These are phyloP conservation scores for Hypoxylon sp. DNA, from an alignment of 2,329 filamentous ascomycete genomes.

Conservation along the genomic window DNA sequence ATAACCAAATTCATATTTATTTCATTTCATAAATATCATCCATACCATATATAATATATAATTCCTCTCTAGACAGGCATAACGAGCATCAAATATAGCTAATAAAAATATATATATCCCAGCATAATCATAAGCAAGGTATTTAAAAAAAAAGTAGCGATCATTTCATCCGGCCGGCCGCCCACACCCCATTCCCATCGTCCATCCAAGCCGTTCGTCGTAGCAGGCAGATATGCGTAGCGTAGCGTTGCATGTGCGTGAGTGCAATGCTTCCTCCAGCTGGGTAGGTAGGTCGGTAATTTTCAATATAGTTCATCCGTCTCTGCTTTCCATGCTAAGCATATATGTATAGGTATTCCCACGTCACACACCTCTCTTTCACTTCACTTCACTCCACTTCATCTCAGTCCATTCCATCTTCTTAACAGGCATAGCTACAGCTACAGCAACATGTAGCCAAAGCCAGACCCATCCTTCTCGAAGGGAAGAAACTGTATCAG, in stretches of 20 bases:
- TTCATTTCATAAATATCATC: not conserved
- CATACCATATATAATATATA: not conserved
- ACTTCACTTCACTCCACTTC: not conserved
- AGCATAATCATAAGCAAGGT: constrained; percentile 4
- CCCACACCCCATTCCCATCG: not conserved
- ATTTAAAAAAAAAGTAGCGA: not conserved
- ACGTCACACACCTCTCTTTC: not conserved
- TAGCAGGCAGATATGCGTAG: not conserved
- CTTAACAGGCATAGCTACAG: too few species aligned
- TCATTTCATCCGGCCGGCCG: not conserved
- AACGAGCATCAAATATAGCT: not conserved
- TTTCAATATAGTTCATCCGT: not conserved
- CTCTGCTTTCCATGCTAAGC: not conserved
- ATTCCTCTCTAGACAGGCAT: not conserved
- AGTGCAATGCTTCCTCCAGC: not conserved
- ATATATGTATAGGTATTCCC: not conserved
- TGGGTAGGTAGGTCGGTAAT: not conserved
- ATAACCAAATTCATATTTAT: not conserved
- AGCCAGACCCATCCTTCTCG: not conserved
- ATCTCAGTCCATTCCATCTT: not conserved
- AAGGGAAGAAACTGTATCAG: not conserved
- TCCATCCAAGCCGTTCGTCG: constrained; percentile 3
- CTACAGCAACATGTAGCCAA: too few species aligned
- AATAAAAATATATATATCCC: constrained; percentile 5
- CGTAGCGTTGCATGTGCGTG: too few species aligned